Evolutionary conservation across 2,329 filamentous ascomycete genomes (phyloP).

Genomic region (Neurospora sp.): DNA sequence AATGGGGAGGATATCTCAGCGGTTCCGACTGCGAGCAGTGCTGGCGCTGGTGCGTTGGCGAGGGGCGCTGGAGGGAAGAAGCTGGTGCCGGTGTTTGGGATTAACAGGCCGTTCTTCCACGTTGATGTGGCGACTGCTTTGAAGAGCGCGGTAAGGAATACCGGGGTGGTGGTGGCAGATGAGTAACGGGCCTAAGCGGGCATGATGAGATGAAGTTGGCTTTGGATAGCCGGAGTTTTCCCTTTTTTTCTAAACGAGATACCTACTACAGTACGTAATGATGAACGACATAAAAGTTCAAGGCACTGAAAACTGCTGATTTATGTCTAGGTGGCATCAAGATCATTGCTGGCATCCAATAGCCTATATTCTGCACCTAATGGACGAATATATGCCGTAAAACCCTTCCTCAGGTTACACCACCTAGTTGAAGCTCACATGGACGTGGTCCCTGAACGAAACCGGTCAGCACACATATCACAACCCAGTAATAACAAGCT

Average conservation of each 20-base stretch:
- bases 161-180: background rate
- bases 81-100: slow-evolving; percentile 25
- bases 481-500: background rate
- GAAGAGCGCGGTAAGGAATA: slow-evolving; percentile 22
- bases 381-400: background rate
- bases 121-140: slow-evolving; percentile 34
- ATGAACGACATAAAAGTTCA: background rate
- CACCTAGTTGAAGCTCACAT: slow-evolving; percentile 21
- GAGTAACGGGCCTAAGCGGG: background rate
- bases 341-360: too few species aligned
- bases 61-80: slow-evolving; percentile 4
- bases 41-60: background rate
- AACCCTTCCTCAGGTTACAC: background rate
- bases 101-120: slow-evolving; percentile 40
- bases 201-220: background rate
- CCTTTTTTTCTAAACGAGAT: background rate
- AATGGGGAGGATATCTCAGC: slow-evolving; percentile 15
- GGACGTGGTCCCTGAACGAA: slow-evolving; percentile 20
- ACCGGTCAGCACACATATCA: background rate
- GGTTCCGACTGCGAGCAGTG: slow-evolving; percentile 10
- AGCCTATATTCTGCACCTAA: background rate
- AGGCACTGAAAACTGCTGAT: background rate
- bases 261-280: background rate
- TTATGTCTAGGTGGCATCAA: background rate
- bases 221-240: background rate